These are phyloP conservation scores for Septoria petroselini DNA, from an alignment of 2,329 filamentous ascomycete species.

Conservation along the genomic window DNA sequence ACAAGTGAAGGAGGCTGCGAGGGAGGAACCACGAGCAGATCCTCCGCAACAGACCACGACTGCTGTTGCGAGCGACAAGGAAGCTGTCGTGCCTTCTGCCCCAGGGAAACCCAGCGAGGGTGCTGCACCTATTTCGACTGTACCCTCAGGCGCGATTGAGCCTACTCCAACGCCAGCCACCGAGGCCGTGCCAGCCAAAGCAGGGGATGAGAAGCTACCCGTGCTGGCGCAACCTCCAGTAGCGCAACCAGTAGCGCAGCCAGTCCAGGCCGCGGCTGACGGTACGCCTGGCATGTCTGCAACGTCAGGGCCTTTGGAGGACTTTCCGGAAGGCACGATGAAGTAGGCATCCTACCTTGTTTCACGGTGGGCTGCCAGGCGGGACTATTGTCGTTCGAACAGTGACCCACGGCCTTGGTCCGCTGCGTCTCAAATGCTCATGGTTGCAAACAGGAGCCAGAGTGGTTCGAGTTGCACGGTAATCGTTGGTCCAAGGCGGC, in stretches of 20 bases:
- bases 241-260: neutral
- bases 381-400: no score
- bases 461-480: no score
- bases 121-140: slow-evolving; percentile 4
- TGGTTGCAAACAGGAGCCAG: no score
- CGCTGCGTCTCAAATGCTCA: no score
- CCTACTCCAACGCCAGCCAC: slow-evolving; percentile 10
- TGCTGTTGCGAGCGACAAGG: neutral
- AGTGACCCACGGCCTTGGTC: no score
- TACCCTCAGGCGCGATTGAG: neutral
- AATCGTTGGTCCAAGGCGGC: no score
- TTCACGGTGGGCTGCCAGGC: no score
- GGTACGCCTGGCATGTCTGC: slow-evolving; percentile 26
- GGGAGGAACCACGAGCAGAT: neutral
- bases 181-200: slow-evolving; percentile 1
- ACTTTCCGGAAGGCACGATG: slow-evolving; percentile 21
- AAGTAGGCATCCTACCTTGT: neutral
- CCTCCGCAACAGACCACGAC: neutral
- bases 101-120: neutral
- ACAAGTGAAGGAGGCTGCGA: slow-evolving; percentile 1
- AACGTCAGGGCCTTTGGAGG: slow-evolving; percentile 27
- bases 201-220: slow-evolving; percentile 13
- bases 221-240: slow-evolving; percentile 12
- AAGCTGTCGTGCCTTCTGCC: slow-evolving; percentile 5
- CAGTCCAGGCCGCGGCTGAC: slow-evolving; percentile 5